These are phyloP conservation scores for Murraya koenigii DNA, from an alignment of 345 rosid species.

Conservation along the genomic window DNA sequence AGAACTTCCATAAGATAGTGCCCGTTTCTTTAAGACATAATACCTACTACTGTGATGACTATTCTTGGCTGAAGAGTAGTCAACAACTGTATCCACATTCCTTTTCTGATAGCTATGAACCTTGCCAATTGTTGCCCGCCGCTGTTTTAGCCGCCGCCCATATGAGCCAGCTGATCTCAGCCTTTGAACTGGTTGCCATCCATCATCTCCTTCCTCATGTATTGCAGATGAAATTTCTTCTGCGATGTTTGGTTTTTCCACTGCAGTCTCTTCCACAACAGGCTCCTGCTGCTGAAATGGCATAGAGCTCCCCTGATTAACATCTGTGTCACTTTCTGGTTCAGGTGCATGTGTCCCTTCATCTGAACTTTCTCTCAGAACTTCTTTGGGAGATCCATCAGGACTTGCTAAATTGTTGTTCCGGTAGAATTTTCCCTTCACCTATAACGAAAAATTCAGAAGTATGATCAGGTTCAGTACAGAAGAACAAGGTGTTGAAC, in stretches of 20 bases:
- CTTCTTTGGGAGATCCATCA: constrained; percentile 44
- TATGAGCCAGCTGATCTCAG: constrained; percentile 72
- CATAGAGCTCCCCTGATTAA: constrained; percentile 39
- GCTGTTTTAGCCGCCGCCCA: constrained; percentile 78
- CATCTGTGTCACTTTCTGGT: constrained; percentile 29
- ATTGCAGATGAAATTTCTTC: constrained; percentile 42
- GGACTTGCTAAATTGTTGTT: constrained; percentile 34
- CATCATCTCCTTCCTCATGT: constrained; percentile 75
- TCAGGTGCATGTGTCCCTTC: constrained; percentile 45
- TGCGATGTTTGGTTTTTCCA: constrained; percentile 30
- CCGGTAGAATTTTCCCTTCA: constrained; percentile 54
- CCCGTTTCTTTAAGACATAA: constrained; percentile 64
- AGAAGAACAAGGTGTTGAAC: not conserved
- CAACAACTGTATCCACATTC: constrained; percentile 51
- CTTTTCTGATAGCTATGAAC: constrained; percentile 71
- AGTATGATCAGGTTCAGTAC: constrained; percentile 1
- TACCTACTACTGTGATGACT: constrained; percentile 55
- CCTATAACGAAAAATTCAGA: constrained; percentile 39
- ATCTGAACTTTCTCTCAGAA: constrained; percentile 47
- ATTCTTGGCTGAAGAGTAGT: constrained; percentile 48
- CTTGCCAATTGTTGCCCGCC: constrained; percentile 75
- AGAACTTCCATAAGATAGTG: constrained; percentile 61
- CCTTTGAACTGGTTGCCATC: constrained; percentile 98
- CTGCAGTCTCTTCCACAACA: constrained; percentile 40
- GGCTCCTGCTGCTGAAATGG: constrained; percentile 43